Conservation (phyloP, 106 monocot species). For the Ottelia alismoides region DNA sequence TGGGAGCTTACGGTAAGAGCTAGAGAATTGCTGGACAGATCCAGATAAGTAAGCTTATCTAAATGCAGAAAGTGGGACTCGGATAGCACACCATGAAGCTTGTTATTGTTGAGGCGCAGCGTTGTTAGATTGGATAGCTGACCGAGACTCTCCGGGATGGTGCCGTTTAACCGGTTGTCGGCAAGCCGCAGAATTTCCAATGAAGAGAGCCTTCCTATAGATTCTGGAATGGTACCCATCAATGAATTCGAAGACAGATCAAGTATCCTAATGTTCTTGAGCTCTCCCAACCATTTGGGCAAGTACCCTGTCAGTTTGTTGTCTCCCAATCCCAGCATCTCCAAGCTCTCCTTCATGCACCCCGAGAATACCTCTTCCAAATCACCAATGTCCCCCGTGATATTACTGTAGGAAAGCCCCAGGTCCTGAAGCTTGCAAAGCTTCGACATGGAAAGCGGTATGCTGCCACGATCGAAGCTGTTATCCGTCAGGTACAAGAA, state of each 20-base stretch:
- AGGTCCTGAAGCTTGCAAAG: conserved; percentile 27
- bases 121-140: conserved; percentile 25
- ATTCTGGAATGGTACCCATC: conserved; percentile 43
- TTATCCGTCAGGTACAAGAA: conserved; percentile 34
- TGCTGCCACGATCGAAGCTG: conserved; percentile 18
- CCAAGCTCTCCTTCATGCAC: no score
- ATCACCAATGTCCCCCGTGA: no score
- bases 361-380: no score
- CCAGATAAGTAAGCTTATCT: no score
- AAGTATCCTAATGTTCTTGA: conserved; percentile 16
- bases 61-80: no score
- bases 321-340: conserved; percentile 18
- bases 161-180: conserved; percentile 42
- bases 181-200: conserved; percentile 42
- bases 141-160: conserved; percentile 31
- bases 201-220: conserved; percentile 43
- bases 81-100: neutral
- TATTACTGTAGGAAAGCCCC: conserved; percentile 6
- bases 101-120: conserved; percentile 1
- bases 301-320: conserved; percentile 49
- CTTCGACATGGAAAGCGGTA: conserved; percentile 13
- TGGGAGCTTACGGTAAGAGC: no score
- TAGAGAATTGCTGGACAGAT: no score
- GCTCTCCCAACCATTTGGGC: conserved; percentile 27
- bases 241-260: conserved; percentile 34